phyloP scores from a whole-genome alignment of 1,139 yeast species.

The Pichia sp. region DNA sequence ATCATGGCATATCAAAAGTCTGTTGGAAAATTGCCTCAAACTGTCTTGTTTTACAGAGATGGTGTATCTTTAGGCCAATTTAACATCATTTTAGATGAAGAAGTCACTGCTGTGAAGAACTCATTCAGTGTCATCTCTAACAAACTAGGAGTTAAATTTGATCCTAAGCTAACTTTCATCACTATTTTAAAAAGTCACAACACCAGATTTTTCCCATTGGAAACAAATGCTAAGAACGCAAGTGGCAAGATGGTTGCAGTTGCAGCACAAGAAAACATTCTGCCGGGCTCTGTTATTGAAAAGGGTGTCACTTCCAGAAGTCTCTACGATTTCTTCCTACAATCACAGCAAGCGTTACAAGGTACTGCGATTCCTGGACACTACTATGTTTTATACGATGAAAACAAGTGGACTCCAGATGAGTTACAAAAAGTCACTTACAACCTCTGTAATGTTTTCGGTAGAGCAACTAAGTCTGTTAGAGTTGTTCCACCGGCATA shows the following conservation, averaged over 20 bases:
- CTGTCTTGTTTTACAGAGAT: slow-evolving; percentile 33
- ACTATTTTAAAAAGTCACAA: slow-evolving; percentile 31
- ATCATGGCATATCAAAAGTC: slow-evolving; percentile 23
- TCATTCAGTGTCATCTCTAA: slow-evolving; percentile 23
- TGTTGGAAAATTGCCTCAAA: slow-evolving; percentile 27
- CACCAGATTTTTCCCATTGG: slow-evolving; percentile 32
- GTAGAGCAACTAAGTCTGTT: slow-evolving; percentile 33
- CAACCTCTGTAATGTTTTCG: slow-evolving; percentile 31
- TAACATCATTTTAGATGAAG: slow-evolving; percentile 27
- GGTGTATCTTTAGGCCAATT: slow-evolving; percentile 34
- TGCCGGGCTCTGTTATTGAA: slow-evolving; percentile 33
- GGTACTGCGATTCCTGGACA: slow-evolving; percentile 35
- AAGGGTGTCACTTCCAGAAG: slow-evolving; percentile 31
- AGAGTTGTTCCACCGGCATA: slow-evolving; percentile 33
- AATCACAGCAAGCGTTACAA: slow-evolving; percentile 33
- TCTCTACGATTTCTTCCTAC: slow-evolving; percentile 32
- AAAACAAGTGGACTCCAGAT: slow-evolving; percentile 30
- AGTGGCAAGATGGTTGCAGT: slow-evolving; percentile 23
- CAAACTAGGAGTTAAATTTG: slow-evolving; percentile 20
- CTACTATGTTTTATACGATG: slow-evolving; percentile 33
- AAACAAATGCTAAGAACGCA: slow-evolving; percentile 27
- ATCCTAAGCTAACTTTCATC: slow-evolving; percentile 31
- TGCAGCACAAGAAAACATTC: slow-evolving; percentile 24
- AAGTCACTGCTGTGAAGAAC: slow-evolving; percentile 28
- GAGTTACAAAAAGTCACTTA: slow-evolving; percentile 29